Evolutionary conservation across 116 monocot genomes (phyloP).

Genomic region (Trichopus zeylanicus): DNA sequence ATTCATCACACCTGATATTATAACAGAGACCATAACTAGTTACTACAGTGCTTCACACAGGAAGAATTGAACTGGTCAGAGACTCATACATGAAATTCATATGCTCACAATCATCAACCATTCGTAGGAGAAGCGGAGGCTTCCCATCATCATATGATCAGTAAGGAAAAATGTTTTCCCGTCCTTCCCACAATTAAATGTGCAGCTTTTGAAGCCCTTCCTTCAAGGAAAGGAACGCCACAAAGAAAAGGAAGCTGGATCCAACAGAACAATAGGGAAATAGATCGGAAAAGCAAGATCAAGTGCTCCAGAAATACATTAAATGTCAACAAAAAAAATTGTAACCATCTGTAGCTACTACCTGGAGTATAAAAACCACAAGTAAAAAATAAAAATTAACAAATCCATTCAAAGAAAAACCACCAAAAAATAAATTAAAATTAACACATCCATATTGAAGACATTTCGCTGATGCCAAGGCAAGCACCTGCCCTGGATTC

Average conservation of each 20-base stretch:
- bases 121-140: constrained; percentile 81
- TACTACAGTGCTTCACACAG: neutral
- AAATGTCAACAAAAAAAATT: no score
- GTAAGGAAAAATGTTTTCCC: constrained; percentile 89
- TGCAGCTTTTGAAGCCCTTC: constrained; percentile 43
- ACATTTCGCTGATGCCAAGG: no score
- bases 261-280: neutral
- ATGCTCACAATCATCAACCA: constrained; percentile 65
- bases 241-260: constrained; percentile 74
- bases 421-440: no score
- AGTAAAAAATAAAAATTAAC: no score
- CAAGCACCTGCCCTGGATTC: no score
- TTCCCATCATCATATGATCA: constrained; percentile 60
- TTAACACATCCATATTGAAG: no score
- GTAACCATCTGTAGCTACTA: no score
- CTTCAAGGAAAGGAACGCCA: constrained; percentile 70
- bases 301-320: no score
- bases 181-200: constrained; percentile 82
- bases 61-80: neutral
- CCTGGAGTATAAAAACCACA: no score
- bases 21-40: no score
- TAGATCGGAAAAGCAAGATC: neutral
- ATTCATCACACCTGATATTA: no score
- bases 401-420: no score
- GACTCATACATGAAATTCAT: constrained; percentile 62